A percentile compares a stretch with the other conserved stretches of the same genome.
phyloP scores from a whole-genome alignment of 768 basidiomycete species.

The Naganishia vaughanmartiniae region DNA sequence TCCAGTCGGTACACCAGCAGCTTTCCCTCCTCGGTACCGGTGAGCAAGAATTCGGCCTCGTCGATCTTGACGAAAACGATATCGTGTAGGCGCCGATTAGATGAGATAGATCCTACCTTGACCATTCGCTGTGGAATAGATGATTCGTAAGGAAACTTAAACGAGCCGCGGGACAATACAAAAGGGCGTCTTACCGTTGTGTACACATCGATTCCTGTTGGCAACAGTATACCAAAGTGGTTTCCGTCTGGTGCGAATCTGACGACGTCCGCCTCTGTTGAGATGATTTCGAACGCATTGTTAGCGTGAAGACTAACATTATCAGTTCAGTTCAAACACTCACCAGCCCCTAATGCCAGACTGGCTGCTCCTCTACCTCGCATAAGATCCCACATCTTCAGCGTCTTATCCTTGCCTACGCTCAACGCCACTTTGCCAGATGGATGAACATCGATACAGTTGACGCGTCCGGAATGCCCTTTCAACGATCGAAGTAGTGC shows the following conservation, averaged over 20 bases:
- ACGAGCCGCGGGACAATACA: neutral
- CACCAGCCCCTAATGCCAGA: constrained; percentile 83
- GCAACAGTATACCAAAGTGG: constrained; percentile 74
- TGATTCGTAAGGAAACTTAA: neutral
- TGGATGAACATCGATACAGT: constrained; percentile 85
- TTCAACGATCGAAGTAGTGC: constrained; percentile 77
- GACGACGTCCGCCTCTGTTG: constrained; percentile 83
- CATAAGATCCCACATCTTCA: constrained; percentile 99
- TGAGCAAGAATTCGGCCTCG: constrained; percentile 64
- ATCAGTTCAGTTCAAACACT: constrained; percentile 34
- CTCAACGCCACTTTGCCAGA: constrained; percentile 86
- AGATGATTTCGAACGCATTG: neutral
- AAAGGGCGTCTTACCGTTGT: constrained; percentile 60
- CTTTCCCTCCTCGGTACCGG: constrained; percentile 85
- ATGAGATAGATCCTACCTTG: constrained; percentile 67
- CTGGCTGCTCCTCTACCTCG: constrained; percentile 84
- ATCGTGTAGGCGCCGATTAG: constrained; percentile 81
- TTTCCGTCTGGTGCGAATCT: constrained; percentile 78
- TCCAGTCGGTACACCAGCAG: constrained; percentile 66
- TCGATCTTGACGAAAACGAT: constrained; percentile 68
- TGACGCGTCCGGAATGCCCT: constrained; percentile 91
- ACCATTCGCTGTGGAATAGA: constrained; percentile 68
- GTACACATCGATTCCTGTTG: constrained; percentile 76
- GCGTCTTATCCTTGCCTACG: constrained; percentile 81
- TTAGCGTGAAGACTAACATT: constrained; percentile 9